Percentiles rank a stretch among this genome's conserved stretches.
These are phyloP conservation scores for Colletotrichum spinosum DNA, from an alignment of 2,329 filamentous ascomycete genomes.

Conservation along the genomic window DNA sequence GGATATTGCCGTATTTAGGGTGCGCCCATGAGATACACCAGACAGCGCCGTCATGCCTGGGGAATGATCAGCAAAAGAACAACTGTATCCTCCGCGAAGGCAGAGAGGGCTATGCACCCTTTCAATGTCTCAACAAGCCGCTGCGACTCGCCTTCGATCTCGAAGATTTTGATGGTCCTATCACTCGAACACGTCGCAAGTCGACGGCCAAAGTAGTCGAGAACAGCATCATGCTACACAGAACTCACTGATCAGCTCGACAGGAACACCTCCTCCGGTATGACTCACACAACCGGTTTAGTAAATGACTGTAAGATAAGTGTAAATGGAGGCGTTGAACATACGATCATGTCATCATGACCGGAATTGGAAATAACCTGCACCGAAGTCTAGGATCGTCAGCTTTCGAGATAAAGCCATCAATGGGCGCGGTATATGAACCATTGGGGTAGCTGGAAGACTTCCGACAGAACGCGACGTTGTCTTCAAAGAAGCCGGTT, in stretches of 20 bases:
- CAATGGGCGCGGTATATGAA: too few species aligned
- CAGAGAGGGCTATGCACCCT: constrained; percentile 68
- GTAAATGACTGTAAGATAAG: background rate
- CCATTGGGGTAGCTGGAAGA: too few species aligned
- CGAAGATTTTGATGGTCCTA: constrained; percentile 99
- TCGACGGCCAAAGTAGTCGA: constrained; percentile 97
- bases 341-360: constrained; percentile 99
- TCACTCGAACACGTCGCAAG: constrained; percentile 98
- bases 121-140: constrained; percentile 92
- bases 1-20: constrained; percentile 97
- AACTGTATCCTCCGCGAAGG: background rate
- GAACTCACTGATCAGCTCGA: background rate
- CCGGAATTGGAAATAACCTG: constrained; percentile 60
- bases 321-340: constrained; percentile 50
- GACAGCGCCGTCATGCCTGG: constrained; percentile 93
- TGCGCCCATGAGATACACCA: constrained; percentile 99
- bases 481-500: too few species aligned
- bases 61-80: constrained; percentile 8
- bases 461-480: too few species aligned
- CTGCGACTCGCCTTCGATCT: constrained; percentile 94
- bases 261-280: background rate
- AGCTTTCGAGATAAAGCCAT: too few species aligned
- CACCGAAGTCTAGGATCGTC: constrained; percentile 43
- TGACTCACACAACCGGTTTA: background rate
- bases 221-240: constrained; percentile 89